Evolutionary conservation across 164 flowering plant species (phyloP).

Genomic region (Magnolia sinica): DNA sequence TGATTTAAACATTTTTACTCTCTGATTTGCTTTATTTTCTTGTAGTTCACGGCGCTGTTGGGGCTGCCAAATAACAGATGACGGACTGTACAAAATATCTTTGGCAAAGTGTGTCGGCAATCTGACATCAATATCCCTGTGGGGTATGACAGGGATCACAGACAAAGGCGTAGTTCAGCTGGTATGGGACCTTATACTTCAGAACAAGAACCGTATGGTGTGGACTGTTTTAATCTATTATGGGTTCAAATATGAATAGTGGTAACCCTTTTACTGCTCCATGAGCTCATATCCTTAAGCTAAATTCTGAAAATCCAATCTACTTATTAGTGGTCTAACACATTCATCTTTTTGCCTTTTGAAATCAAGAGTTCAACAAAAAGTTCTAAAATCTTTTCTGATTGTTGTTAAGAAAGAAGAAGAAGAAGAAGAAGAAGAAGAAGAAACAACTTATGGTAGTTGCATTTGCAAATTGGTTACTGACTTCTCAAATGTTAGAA

Average conservation of each 20-base stretch:
- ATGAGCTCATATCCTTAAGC: not conserved
- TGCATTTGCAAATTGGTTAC: not conserved
- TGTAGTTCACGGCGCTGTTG: constrained; percentile 87
- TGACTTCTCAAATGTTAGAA: not conserved
- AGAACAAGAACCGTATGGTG: not conserved
- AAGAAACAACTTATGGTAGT: not conserved
- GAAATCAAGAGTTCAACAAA: not conserved
- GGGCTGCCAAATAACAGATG: constrained; percentile 95
- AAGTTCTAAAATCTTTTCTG: not conserved
- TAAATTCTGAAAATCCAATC: not conserved
- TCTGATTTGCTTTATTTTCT: constrained; percentile 8
- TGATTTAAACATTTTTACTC: not conserved
- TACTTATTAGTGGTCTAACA: not conserved
- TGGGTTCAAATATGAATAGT: not conserved
- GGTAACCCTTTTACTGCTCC: not conserved
- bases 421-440: too few species aligned
- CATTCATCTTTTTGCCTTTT: not conserved
- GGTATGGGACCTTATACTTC: constrained; percentile 42
- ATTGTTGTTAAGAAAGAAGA: not conserved
- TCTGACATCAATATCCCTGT: constrained; percentile 79
- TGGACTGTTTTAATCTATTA: not conserved
- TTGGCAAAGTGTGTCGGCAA: constrained; percentile 74
- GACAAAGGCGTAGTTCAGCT: constrained; percentile 80
- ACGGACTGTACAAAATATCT: constrained; percentile 66
- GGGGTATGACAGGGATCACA: constrained; percentile 90